Percentiles rank a stretch among this genome's conserved stretches.
These are phyloP conservation scores for Phragmites australis DNA, from an alignment of 176 grass and related monocot genomes.

Conservation along the genomic window DNA sequence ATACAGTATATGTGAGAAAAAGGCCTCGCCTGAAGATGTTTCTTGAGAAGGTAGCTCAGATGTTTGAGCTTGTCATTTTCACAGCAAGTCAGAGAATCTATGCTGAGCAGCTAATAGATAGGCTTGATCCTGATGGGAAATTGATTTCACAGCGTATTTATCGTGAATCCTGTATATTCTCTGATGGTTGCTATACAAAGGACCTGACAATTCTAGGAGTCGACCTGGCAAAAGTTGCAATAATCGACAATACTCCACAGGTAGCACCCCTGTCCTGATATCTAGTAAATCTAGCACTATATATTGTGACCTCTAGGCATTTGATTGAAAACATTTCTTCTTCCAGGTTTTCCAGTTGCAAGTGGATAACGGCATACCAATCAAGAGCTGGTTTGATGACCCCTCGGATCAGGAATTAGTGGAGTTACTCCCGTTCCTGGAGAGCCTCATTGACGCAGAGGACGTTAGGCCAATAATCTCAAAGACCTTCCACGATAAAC, in stretches of 20 bases:
- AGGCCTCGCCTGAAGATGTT: conserved; percentile 86
- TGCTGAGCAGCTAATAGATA: conserved; percentile 85
- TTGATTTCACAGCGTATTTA: conserved; percentile 79
- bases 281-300: background rate
- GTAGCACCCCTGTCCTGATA: conserved; percentile 44
- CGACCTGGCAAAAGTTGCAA: conserved; percentile 83
- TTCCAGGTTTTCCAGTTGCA: conserved; percentile 93
- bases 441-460: conserved; percentile 67
- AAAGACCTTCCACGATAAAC: conserved; percentile 60
- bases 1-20: conserved; percentile 87
- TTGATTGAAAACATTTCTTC: conserved; percentile 20
- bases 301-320: background rate
- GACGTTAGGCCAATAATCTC: conserved; percentile 90
- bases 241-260: conserved; percentile 97
- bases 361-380: conserved; percentile 95
- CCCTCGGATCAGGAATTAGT: conserved; percentile 75
- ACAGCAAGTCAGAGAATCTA: conserved; percentile 97
- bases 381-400: conserved; percentile 97
- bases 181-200: conserved; percentile 89
- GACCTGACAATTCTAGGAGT: conserved; percentile 84
- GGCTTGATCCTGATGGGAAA: conserved; percentile 78
- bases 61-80: conserved; percentile 96
- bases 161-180: conserved; percentile 90
- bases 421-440: conserved; percentile 82
- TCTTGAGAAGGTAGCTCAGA: conserved; percentile 76